phyloP scores from a whole-genome alignment of 805 yeast genomes.

The Saccharomycopsis malanga region DNA sequence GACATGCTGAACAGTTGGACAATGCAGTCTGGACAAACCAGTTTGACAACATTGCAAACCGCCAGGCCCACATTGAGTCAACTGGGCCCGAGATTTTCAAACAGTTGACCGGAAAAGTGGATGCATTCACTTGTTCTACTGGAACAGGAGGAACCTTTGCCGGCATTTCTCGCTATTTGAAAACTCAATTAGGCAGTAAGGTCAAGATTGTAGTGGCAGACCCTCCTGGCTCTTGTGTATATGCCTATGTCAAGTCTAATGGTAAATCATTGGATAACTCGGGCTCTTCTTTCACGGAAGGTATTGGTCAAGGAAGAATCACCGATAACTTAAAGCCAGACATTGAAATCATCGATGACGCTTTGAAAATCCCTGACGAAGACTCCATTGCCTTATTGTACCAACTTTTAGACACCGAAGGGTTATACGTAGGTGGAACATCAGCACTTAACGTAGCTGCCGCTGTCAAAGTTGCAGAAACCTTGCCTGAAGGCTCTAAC shows the following conservation, averaged over 20 bases:
- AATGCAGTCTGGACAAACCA: constrained; percentile 94
- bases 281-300: constrained; percentile 90
- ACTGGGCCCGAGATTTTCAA: constrained; percentile 94
- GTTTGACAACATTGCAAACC: constrained; percentile 80
- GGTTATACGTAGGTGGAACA: constrained; percentile 85
- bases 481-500: constrained; percentile 69
- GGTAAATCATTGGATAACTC: constrained; percentile 62
- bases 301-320: constrained; percentile 93
- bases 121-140: constrained; percentile 83
- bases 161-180: constrained; percentile 73
- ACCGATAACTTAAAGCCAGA: constrained; percentile 76
- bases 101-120: constrained; percentile 69
- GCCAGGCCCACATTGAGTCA: constrained; percentile 81
- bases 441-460: constrained; percentile 88
- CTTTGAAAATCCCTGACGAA: constrained; percentile 69
- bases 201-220: constrained; percentile 73
- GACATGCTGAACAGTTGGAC: constrained; percentile 68
- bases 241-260: constrained; percentile 65
- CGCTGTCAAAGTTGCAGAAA: constrained; percentile 68
- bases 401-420: constrained; percentile 80
- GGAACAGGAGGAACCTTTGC: constrained; percentile 94
- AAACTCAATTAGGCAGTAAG: constrained; percentile 54
- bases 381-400: constrained; percentile 80
- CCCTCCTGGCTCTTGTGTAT: constrained; percentile 88
- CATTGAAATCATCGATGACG: constrained; percentile 68